These are phyloP conservation scores for Sclerospora graminicola DNA, from an alignment of 352 stramenopile genomes.

Conservation along the genomic window DNA sequence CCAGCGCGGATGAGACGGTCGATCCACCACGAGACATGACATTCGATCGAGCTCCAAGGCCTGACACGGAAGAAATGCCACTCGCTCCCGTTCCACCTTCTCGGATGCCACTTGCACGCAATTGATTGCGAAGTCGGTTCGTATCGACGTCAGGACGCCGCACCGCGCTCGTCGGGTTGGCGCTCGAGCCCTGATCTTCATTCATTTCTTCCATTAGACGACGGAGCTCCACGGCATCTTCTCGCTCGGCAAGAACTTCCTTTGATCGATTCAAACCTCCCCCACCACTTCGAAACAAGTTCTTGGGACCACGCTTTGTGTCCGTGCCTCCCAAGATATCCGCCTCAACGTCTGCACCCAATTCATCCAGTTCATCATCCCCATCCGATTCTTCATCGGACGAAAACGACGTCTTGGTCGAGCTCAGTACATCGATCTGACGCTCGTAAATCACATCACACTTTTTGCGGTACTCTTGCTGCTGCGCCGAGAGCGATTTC, in stretches of 20 bases:
- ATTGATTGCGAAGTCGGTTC: constrained; percentile 46
- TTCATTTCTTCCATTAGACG: constrained; percentile 80
- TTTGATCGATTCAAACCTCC: constrained; percentile 70
- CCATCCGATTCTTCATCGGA: constrained; percentile 67
- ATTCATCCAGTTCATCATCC: constrained; percentile 60
- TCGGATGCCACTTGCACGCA: constrained; percentile 62
- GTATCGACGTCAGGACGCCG: constrained; percentile 58
- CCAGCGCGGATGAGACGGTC: constrained; percentile 47
- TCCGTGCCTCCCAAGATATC: constrained; percentile 60
- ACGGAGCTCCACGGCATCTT: constrained; percentile 70
- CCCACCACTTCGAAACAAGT: constrained; percentile 66
- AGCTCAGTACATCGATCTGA: constrained; percentile 73
- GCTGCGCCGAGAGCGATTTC: constrained; percentile 72
- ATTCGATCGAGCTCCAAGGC: constrained; percentile 19
- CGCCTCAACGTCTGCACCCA: constrained; percentile 66
- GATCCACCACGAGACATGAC: constrained; percentile 45
- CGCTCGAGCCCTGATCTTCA: constrained; percentile 36
- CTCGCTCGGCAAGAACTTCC: constrained; percentile 56
- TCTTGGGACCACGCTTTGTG: constrained; percentile 56
- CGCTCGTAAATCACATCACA: constrained; percentile 79
- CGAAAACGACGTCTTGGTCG: constrained; percentile 46
- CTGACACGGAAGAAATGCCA: constrained; percentile 23
- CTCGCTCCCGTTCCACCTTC: constrained; percentile 31
- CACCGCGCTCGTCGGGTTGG: constrained; percentile 23
- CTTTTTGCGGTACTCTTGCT: constrained; percentile 80